Evolutionary conservation across 108 stramenopile species (phyloP).

Genomic region (Cyclotella baltica): DNA sequence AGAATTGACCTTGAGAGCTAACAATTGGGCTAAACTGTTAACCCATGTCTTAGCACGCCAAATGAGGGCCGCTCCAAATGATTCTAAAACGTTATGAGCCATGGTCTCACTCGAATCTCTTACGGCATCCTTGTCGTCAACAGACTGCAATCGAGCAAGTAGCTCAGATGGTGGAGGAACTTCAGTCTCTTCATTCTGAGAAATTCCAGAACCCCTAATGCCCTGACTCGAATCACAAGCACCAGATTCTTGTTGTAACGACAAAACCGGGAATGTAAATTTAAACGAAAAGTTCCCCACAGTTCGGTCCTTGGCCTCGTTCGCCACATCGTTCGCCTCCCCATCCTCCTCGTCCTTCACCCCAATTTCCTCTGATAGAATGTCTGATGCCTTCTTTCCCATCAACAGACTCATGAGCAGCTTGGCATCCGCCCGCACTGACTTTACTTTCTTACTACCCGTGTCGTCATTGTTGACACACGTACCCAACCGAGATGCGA

Average conservation of each 20-base stretch:
- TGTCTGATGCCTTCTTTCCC: conserved; percentile 50
- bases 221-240: background rate
- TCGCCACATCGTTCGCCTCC: conserved; percentile 10
- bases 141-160: conserved; percentile 65
- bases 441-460: conserved; percentile 53
- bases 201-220: background rate
- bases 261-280: conserved; percentile 70
- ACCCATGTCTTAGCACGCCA: conserved; percentile 85
- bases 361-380: conserved; percentile 43
- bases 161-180: conserved; percentile 58
- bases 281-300: conserved; percentile 51
- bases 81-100: conserved; percentile 77
- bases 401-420: conserved; percentile 82
- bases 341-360: conserved; percentile 30
- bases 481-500: conserved; percentile 65
- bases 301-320: conserved; percentile 14
- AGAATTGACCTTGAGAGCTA: conserved; percentile 64
- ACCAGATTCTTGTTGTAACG: conserved; percentile 41
- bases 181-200: conserved; percentile 7
- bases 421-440: conserved; percentile 75
- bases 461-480: conserved; percentile 57
- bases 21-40: conserved; percentile 55
- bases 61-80: conserved; percentile 77
- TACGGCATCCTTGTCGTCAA: conserved; percentile 75
- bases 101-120: conserved; percentile 73